Conservation (phyloP, 2,329 filamentous ascomycete genomes). For the Zymoseptoria pseudotritici region DNA sequence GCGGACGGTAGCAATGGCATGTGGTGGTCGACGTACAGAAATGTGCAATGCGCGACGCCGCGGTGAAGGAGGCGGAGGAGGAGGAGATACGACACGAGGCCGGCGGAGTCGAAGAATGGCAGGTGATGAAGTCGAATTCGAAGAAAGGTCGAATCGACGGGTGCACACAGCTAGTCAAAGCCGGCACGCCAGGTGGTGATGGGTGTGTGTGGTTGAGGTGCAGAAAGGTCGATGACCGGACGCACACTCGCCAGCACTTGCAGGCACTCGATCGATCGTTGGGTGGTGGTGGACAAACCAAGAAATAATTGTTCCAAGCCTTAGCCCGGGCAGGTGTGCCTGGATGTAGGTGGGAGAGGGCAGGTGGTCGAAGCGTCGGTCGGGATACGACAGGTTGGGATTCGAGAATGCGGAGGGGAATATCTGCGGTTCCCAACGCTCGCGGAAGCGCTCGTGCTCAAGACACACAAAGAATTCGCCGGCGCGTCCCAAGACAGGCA, state of each 20-base stretch:
- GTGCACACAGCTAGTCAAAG: conserved; percentile 34
- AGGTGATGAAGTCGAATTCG: conserved; percentile 12
- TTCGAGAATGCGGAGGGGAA: conserved; percentile 8
- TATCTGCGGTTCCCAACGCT: neutral
- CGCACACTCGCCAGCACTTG: neutral
- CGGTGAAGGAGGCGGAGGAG: conserved; percentile 12
- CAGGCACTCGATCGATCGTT: neutral
- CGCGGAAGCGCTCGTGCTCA: neutral
- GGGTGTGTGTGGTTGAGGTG: neutral
- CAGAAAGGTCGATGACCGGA: neutral
- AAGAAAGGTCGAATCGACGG: conserved; percentile 13
- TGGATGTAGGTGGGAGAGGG: neutral
- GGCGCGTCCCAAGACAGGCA: neutral
- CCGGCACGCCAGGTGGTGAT: conserved; percentile 11
- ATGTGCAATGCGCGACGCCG: conserved; percentile 13
- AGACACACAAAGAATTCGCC: neutral
- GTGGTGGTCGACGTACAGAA: conserved; percentile 23
- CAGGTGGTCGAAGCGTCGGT: neutral
- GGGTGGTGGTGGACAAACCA: neutral
- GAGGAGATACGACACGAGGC: conserved; percentile 5
- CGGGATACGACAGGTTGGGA: neutral
- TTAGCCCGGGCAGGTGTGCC: neutral
- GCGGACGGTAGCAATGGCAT: neutral
- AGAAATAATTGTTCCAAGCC: neutral
- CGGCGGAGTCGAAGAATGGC: conserved; percentile 6